These are phyloP conservation scores for Fusarium sp. DNA, from an alignment of 2,329 filamentous ascomycete genomes.

Conservation along the genomic window DNA sequence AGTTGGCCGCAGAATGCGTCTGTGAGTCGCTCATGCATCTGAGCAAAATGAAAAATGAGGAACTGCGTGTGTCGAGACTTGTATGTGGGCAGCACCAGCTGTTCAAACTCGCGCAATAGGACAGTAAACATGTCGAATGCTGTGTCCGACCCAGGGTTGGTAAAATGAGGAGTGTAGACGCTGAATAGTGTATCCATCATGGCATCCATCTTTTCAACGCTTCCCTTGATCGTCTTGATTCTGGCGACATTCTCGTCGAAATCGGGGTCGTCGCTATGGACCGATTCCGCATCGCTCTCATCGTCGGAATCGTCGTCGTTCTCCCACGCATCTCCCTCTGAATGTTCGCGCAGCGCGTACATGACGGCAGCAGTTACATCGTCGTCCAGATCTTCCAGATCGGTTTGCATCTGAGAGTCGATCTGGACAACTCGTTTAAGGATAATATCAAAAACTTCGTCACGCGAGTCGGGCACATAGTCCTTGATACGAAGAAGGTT, in stretches of 20 bases:
- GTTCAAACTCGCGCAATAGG: slow-evolving; percentile 84
- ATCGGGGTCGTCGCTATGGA: slow-evolving; percentile 73
- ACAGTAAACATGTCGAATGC: slow-evolving; percentile 79
- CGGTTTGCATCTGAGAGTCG: slow-evolving; percentile 93
- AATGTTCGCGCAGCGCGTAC: slow-evolving; percentile 52
- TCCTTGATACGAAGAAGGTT: slow-evolving; percentile 81
- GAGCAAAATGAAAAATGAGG: slow-evolving; percentile 93
- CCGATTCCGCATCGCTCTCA: slow-evolving; percentile 74
- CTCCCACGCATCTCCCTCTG: slow-evolving; percentile 49
- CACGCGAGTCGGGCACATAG: slow-evolving; percentile 79
- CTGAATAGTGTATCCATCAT: slow-evolving; percentile 89
- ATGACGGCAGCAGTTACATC: slow-evolving; percentile 80
- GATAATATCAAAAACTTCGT: slow-evolving; percentile 83
- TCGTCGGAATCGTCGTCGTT: slow-evolving; percentile 61
- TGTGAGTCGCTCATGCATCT: slow-evolving; percentile 78
- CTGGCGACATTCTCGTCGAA: slow-evolving; percentile 68
- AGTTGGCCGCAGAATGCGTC: slow-evolving; percentile 85
- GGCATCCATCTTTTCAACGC: slow-evolving; percentile 89
- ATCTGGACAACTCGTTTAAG: slow-evolving; percentile 90
- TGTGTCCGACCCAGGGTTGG: slow-evolving; percentile 70
- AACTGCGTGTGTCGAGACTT: slow-evolving; percentile 95
- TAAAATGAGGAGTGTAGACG: slow-evolving; percentile 79
- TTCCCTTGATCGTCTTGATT: slow-evolving; percentile 77
- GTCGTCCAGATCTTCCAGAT: slow-evolving; percentile 92
- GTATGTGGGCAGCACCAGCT: slow-evolving; percentile 88